Base-by-base conservation (phyloP, 495 filamentous ascomycete species). In the Penicillium pulvis region DNA sequence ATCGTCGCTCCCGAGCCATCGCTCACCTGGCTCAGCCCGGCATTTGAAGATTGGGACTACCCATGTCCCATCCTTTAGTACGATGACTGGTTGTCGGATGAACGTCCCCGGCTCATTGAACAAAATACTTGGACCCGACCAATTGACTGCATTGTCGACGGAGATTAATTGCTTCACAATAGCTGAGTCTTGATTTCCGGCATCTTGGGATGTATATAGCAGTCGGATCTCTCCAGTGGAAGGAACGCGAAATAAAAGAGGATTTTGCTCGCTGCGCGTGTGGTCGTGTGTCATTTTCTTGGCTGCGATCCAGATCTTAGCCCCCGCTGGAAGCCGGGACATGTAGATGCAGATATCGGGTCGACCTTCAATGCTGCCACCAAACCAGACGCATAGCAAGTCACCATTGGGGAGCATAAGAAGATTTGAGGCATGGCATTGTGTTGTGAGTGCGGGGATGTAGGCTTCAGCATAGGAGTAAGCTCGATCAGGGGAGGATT, bases 331-430 rank as follows among this genome's bases (percentile, higher is more conserved):
- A 7, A 68, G 45, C 35, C 62, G 57, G 4, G 66, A 62, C 43
- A 68, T 55, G 12, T 68, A 68, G 23, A 68, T 65, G 60, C 62
- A 65, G 55, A 68, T 68, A 33, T 68, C 66, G 0, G 66, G 66
- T 39, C 60, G 58, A 3, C 66, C 66, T 55, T 68, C 66, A 53
- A 68, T 68, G 55, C 63, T 68, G 17, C 66, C 66, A 28, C 66
- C 66, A 20, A 68, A 68, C 62, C 62, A 68, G 26, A 43, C 66
- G 43, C 66, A 68, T 39, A 68, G 62, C 0, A 68, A 31, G 24
- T 68, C 66, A 23, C 62, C 66, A 51, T 59, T 63, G 19, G 66
- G 66, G 8, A 68, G 60, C 8, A 51, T 52, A 16, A 68, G 62
- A 41, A 68, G 62, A 24, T 65, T 68, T 2, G 66, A 68, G 3